A percentile compares a stretch with the other conserved stretches of the same genome.
Conservation (phyloP, 2,329 filamentous ascomycete genomes). For the Cladosporium colombiae region DNA sequence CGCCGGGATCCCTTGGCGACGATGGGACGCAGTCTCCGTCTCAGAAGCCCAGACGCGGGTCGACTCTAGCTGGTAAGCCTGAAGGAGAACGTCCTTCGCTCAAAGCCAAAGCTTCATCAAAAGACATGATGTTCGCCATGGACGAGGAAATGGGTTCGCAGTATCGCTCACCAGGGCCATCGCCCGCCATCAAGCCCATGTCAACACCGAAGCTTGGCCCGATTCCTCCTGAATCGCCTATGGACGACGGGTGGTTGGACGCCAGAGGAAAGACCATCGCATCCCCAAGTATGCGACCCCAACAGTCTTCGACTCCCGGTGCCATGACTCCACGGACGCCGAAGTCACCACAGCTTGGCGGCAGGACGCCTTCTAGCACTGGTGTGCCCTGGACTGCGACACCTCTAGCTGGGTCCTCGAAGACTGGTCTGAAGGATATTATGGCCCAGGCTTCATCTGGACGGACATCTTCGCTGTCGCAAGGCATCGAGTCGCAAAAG, state of each 20-base stretch:
- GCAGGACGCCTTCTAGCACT: constrained; percentile 28
- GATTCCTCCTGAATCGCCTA: constrained; percentile 27
- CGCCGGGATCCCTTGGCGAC: constrained; percentile 68
- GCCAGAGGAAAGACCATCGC: constrained; percentile 42
- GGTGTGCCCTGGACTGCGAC: constrained; percentile 55
- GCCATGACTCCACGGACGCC: constrained; percentile 35
- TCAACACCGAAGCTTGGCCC: constrained; percentile 31
- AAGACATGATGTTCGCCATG: constrained; percentile 91
- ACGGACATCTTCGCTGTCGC: constrained; percentile 46
- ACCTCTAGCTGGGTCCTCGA: constrained; percentile 56
- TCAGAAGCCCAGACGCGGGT: constrained; percentile 44
- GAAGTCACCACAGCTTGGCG: constrained; percentile 33
- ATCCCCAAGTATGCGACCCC: constrained; percentile 16
- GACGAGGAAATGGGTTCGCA: constrained; percentile 66
- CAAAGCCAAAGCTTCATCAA: constrained; percentile 66
- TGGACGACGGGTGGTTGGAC: constrained; percentile 43
- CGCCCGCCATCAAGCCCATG: constrained; percentile 33
- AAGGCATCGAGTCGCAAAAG: constrained; percentile 34
- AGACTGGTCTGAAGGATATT: constrained; percentile 74
- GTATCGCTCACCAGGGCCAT: constrained; percentile 28
- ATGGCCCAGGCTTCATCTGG: constrained; percentile 62
- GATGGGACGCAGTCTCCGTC: constrained; percentile 46
- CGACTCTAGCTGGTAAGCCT: constrained; percentile 42
- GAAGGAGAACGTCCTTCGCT: constrained; percentile 64
- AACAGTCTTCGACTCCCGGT: constrained; percentile 31